Conservation (phyloP, 2,329 filamentous ascomycete species). For the Pseudogymnoascus verrucosus region DNA sequence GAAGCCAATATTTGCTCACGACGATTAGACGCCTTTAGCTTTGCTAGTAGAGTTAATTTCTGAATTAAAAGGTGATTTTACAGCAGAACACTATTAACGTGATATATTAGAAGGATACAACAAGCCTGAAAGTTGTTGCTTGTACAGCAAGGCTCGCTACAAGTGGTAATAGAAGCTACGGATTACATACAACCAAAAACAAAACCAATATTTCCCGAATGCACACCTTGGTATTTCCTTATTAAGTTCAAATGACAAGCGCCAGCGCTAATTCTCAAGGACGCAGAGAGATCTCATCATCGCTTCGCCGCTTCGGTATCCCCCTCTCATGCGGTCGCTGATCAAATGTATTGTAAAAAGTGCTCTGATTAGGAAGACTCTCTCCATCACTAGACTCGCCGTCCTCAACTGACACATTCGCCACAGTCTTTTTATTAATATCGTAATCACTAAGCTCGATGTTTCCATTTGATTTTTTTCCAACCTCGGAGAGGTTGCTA, state of each 20-base stretch:
- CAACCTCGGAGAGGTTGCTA: background rate
- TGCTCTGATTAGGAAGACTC: background rate
- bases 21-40: too few relatives aligned
- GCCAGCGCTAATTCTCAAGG: background rate
- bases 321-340: background rate
- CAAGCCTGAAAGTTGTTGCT: conserved; percentile 1
- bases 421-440: background rate
- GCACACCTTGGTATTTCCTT: background rate
- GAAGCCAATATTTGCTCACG: too few relatives aligned
- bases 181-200: background rate
- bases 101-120: background rate
- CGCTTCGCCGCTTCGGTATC: background rate
- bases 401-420: background rate
- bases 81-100: background rate
- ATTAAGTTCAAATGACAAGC: background rate
- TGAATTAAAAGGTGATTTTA: background rate
- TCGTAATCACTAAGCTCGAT: background rate
- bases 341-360: background rate
- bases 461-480: background rate
- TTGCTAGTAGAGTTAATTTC: too few relatives aligned
- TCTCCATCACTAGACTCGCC: background rate
- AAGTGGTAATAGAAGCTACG: background rate
- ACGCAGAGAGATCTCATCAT: background rate
- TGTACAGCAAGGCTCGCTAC: background rate
- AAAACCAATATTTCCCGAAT: background rate